Base-by-base conservation (phyloP, 2,329 filamentous ascomycete species). In the Phaeomoniella chlamydospora region DNA sequence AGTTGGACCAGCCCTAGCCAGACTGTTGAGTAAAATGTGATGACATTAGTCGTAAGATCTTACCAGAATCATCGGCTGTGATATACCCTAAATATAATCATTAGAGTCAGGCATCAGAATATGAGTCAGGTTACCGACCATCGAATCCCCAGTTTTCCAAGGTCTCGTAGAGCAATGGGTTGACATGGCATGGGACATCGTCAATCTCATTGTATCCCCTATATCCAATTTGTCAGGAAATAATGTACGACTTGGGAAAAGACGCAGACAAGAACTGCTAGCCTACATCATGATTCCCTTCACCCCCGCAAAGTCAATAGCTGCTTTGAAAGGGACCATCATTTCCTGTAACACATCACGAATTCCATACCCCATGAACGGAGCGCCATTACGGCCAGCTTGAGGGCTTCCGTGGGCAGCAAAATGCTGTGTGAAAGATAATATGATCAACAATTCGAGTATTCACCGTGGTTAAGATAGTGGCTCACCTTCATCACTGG, bases 341-440 rank as follows among this genome's bases (percentile, higher is more conserved):
- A 64, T 55, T 37, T 63, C 57, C 32, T 61, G 55, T 32, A 62
- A 43, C 4, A 63, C 51, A 43, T 64, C 58, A 3, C 61, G 53
- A 18, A 56, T 61, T 1, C 61, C 61, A 30, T 58, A 58, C 0
- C 59, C 55, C 54, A 63, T 61, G 29, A 58, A 63, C 3, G 61
- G 61, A 1, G 58, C 58, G 2, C 58, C 58, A 35, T 65, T 64
- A 12, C 57, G 55, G 0, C 61, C 61, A 5, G 52, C 54, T 37
- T 63, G 59, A 0, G 58, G 58, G 15, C 57, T 51, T 0, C 61
- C 61, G 42, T 64, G 59, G 0, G 60, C 61, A 0, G 61, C 61
- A 42, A 65, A 64, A 43, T 65, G 61, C 51, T 53, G 37, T 26
- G 30, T 4, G 12, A 14, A 19, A 10, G 4, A 10, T 11, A 4